Percentiles rank a stretch among this genome's conserved stretches.
Conservation (phyloP, 805 yeast species). For the Ogataea trehaloabstinens region DNA sequence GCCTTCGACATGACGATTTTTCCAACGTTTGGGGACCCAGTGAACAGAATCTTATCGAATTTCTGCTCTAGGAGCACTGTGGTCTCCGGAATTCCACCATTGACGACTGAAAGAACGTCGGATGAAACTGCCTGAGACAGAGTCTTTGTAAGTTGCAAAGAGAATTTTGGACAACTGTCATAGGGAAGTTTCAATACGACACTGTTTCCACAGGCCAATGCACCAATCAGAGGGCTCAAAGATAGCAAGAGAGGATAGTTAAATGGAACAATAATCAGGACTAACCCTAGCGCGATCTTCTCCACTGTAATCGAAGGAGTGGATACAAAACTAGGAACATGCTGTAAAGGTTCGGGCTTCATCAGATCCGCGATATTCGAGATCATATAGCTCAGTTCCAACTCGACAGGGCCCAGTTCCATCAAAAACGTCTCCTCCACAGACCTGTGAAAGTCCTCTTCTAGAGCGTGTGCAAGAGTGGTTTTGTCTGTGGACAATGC, state of each 20-base stretch:
- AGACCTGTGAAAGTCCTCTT: conserved; percentile 66
- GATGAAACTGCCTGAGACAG: conserved; percentile 53
- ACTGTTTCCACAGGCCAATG: conserved; percentile 82
- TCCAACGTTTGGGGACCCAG: conserved; percentile 80
- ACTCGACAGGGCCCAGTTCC: conserved; percentile 52
- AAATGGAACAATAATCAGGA: conserved; percentile 74
- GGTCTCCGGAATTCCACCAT: conserved; percentile 69
- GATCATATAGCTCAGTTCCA: conserved; percentile 61
- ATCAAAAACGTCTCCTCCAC: conserved; percentile 56
- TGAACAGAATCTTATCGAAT: conserved; percentile 81
- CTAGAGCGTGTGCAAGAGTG: conserved; percentile 53
- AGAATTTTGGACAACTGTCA: conserved; percentile 66
- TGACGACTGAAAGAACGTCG: conserved; percentile 58
- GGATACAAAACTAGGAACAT: conserved; percentile 34
- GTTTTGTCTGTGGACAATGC: conserved; percentile 59
- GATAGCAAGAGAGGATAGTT: conserved; percentile 73
- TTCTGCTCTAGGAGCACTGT: conserved; percentile 53
- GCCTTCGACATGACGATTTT: conserved; percentile 75
- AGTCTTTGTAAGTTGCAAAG: conserved; percentile 54
- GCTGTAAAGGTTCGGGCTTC: conserved; percentile 44
- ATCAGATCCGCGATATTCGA: conserved; percentile 59
- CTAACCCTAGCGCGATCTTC: conserved; percentile 57
- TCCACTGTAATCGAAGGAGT: conserved; percentile 30
- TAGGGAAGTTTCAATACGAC: conserved; percentile 69
- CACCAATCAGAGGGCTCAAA: conserved; percentile 68